Conservation (phyloP, 2,329 filamentous ascomycete species). For the Nigrospora osmanthi region DNA sequence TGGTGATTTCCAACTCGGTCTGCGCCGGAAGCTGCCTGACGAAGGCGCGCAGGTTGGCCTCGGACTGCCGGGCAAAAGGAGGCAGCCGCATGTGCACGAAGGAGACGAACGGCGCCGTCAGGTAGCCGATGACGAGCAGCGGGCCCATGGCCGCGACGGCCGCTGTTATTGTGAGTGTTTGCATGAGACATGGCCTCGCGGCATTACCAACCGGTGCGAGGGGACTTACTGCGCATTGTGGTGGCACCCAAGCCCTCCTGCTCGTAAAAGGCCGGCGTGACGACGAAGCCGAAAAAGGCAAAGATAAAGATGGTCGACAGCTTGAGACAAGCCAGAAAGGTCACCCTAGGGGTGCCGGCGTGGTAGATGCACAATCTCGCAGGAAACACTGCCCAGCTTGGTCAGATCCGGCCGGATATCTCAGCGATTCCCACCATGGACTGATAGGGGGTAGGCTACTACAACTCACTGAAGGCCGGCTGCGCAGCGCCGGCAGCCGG, state of each 20-base stretch:
- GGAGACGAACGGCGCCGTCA: conserved; percentile 63
- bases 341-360: conserved; percentile 58
- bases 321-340: conserved; percentile 63
- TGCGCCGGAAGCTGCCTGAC: conserved; percentile 34
- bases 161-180: conserved; percentile 29
- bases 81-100: conserved; percentile 66
- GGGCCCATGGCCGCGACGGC: conserved; percentile 55
- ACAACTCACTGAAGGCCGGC: too few species aligned
- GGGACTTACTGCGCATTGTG: conserved; percentile 14
- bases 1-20: conserved; percentile 41
- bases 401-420: too few species aligned
- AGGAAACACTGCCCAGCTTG: conserved; percentile 35
- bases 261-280: conserved; percentile 51
- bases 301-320: conserved; percentile 64
- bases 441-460: too few species aligned
- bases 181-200: neutral
- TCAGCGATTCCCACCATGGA: too few species aligned
- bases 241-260: conserved; percentile 19
- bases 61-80: conserved; percentile 52
- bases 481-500: neutral
- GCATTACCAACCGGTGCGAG: neutral
- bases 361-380: conserved; percentile 65
- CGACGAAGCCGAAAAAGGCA: conserved; percentile 55
- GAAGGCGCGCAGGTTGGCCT: conserved; percentile 45
- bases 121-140: conserved; percentile 54